These are phyloP conservation scores for Gossypium stocksii DNA, from an alignment of 345 rosid species.

Conservation along the genomic window DNA sequence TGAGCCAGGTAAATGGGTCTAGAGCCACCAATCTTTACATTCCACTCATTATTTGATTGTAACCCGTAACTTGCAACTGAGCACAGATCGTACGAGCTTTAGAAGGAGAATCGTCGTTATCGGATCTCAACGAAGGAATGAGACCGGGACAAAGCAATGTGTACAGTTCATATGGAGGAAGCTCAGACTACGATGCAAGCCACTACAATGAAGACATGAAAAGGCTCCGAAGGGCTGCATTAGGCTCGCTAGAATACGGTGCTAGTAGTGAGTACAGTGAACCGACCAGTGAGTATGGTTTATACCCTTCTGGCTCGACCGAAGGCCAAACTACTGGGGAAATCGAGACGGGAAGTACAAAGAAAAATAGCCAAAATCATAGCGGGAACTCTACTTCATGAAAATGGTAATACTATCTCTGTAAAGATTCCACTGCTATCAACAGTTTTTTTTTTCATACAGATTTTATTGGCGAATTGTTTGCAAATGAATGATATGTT, in stretches of 20 bases:
- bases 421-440: conserved; percentile 5
- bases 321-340: conserved; percentile 54
- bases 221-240: conserved; percentile 58
- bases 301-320: conserved; percentile 72
- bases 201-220: conserved; percentile 78
- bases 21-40: neutral
- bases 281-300: conserved; percentile 65
- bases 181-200: conserved; percentile 69
- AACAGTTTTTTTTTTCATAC: neutral
- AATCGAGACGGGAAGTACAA: conserved; percentile 46
- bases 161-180: conserved; percentile 57
- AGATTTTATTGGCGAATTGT: conserved; percentile 3
- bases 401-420: conserved; percentile 8
- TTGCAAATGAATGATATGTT: conserved; percentile 9
- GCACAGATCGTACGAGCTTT: conserved; percentile 73
- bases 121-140: conserved; percentile 68
- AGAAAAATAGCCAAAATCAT: conserved; percentile 38
- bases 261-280: conserved; percentile 68
- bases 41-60: neutral
- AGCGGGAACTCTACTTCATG: conserved; percentile 26
- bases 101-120: conserved; percentile 68
- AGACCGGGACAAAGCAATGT: conserved; percentile 57
- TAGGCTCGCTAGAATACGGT: conserved; percentile 60
- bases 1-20: conserved; percentile 64
- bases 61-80: conserved; percentile 5